Base-by-base conservation (phyloP, 1,284 basidiomycete genomes). In the Trichosporon ovoides region DNA sequence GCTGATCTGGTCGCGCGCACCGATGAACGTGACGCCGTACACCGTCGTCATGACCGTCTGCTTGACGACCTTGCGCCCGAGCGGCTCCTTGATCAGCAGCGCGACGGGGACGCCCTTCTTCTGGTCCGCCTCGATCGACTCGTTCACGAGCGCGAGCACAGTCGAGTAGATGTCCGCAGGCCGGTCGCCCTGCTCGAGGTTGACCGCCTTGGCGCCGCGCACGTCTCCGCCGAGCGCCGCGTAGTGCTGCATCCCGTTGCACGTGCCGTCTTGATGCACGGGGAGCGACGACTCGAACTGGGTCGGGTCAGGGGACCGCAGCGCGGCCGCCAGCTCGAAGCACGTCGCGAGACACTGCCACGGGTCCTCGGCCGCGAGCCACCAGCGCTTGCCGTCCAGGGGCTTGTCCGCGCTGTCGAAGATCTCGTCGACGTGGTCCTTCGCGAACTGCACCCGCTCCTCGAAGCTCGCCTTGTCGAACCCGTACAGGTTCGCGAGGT, bases 21-120 rank as follows among this genome's bases (percentile, higher is more conserved):
- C 96, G 57, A 98, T 81, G 75, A 88, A 96, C 0, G 95, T 99
- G 20, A 98, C 95, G 43, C 74, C 95, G 74, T 99, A 98, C 36
- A 99, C 96, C 11, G 96, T 98, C 0, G 96, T 87, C 96, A 99
- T 99, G 67, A 98, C 91, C 18, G 95, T 98, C 80, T 98, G 95
- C 82, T 99, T 99, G 67, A 99, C 95, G 22, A 98, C 87, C 78
- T 99, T 98, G 50, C 96, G 81, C 7, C 91, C 83, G 43, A 98
- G 83, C 73, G 92, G 91, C 53, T 89, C 91, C 37, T 82, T 65
- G 18, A 97, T 81, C 65, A 89, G 68, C 55, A 80, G 66, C 0
- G 93, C 93, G 53, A 81, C 78, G 56, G 80, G 77, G 16, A 78
- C 65, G 4, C 84, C 86, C 16, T 78, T 79, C 67, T 75, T 77